Percentiles rank a stretch among this genome's conserved stretches.
Conservation (phyloP, 495 filamentous ascomycete genomes). For the Podospora pseudopauciseta region DNA sequence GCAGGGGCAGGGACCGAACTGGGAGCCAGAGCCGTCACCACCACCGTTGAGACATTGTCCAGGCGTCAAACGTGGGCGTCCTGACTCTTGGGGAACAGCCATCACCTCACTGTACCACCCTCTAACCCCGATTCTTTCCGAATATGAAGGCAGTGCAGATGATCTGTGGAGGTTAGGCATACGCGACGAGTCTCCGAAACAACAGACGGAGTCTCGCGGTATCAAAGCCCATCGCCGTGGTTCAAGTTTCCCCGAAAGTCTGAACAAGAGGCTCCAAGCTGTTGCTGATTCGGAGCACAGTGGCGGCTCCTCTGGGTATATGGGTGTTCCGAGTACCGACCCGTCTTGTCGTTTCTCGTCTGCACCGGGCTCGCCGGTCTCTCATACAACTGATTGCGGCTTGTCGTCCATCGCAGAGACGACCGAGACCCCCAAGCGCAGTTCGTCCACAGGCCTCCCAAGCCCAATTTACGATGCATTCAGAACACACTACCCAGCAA, state of each 20-base stretch:
- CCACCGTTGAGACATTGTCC: neutral
- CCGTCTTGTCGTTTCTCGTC: neutral
- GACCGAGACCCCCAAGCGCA: conserved; percentile 1
- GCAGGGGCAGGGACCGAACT: neutral
- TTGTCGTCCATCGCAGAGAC: conserved; percentile 6
- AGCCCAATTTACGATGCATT: neutral
- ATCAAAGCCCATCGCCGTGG: conserved; percentile 12
- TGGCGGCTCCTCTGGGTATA: conserved; percentile 7
- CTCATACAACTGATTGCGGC: conserved; percentile 2
- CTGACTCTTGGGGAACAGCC: conserved; percentile 12
- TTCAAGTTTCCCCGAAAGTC: conserved; percentile 9
- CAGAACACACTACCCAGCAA: neutral
- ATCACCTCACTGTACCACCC: conserved; percentile 2
- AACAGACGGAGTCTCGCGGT: conserved; percentile 12
- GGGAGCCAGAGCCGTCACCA: conserved; percentile 1
- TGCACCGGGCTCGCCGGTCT: conserved; percentile 2
- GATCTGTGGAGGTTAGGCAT: conserved; percentile 24
- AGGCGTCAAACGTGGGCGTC: conserved; percentile 5
- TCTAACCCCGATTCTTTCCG: conserved; percentile 10
- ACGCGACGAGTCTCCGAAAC: conserved; percentile 28
- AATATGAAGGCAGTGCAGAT: conserved; percentile 19
- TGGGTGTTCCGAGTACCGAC: neutral
- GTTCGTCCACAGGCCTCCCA: too few species aligned
- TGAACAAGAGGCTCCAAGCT: neutral
- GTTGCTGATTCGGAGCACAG: neutral